Percentiles rank a stretch among this genome's conserved stretches.
Conservation (phyloP, 768 basidiomycete genomes). For the Lyophyllum semitale region DNA sequence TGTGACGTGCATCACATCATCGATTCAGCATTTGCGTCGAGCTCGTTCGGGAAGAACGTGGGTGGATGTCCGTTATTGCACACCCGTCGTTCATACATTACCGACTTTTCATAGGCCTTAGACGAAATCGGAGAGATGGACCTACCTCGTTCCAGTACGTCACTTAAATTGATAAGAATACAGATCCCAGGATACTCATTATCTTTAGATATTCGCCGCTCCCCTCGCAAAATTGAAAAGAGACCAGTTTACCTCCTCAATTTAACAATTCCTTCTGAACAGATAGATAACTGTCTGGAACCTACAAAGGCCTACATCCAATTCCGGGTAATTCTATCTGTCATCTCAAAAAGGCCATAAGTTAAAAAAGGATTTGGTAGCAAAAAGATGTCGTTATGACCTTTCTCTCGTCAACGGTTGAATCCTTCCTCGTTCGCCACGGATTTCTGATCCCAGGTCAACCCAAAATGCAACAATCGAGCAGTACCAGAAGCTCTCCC, state of each 20-base stretch:
- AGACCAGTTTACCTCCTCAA: slow-evolving; percentile 85
- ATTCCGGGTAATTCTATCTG: slow-evolving; percentile 53
- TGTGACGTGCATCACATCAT: slow-evolving; percentile 73
- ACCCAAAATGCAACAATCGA: slow-evolving; percentile 4
- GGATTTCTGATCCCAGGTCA: slow-evolving; percentile 46
- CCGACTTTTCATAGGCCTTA: slow-evolving; percentile 53
- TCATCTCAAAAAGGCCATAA: slow-evolving; percentile 2
- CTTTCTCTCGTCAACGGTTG: slow-evolving; percentile 60
- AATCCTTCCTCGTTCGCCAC: slow-evolving; percentile 65
- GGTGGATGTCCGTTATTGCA: slow-evolving; percentile 19
- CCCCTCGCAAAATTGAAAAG: slow-evolving; percentile 78
- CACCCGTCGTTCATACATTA: neutral
- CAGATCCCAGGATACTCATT: slow-evolving; percentile 14
- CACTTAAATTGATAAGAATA: neutral
- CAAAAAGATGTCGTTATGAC: slow-evolving; percentile 54
- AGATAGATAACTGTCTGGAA: slow-evolving; percentile 79
- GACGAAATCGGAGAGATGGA: slow-evolving; percentile 62
- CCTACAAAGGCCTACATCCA: slow-evolving; percentile 73
- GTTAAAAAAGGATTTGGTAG: slow-evolving; percentile 34
- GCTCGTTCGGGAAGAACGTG: slow-evolving; percentile 78
- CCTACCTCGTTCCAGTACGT: slow-evolving; percentile 45
- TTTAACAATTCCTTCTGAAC: slow-evolving; percentile 60
- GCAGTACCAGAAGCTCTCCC: slow-evolving; percentile 13
- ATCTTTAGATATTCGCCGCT: slow-evolving; percentile 56
- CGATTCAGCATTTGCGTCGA: slow-evolving; percentile 63